Conservation (phyloP, 2,329 filamentous ascomycete genomes). For the Penicillium palitans region DNA sequence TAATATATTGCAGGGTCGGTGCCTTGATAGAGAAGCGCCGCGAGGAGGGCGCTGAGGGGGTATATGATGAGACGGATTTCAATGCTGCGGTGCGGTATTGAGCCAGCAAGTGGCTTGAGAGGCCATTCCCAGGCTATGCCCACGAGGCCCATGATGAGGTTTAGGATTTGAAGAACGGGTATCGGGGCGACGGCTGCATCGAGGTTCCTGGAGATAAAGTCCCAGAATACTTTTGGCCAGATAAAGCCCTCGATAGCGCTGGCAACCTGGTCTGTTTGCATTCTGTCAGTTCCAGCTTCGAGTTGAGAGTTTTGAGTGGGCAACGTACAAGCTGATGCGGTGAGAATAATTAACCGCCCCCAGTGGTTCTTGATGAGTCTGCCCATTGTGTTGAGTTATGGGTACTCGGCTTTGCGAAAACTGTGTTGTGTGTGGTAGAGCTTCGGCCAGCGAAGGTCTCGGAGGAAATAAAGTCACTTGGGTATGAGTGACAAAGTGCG, state of each 20-base stretch:
- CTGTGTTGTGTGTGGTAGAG: neutral
- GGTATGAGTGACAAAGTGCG: neutral
- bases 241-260: conserved; percentile 86
- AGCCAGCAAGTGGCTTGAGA: conserved; percentile 72
- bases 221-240: conserved; percentile 99
- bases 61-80: conserved; percentile 80
- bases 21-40: conserved; percentile 82
- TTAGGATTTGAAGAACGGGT: conserved; percentile 87
- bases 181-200: conserved; percentile 81
- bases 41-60: conserved; percentile 72
- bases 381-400: conserved; percentile 64
- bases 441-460: conserved; percentile 34
- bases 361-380: conserved; percentile 99
- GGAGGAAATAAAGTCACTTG: conserved; percentile 2
- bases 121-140: conserved; percentile 92
- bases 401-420: neutral
- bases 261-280: conserved; percentile 72
- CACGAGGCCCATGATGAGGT: conserved; percentile 75
- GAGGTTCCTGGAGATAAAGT: conserved; percentile 88
- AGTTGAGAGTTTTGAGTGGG: neutral
- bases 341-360: conserved; percentile 90
- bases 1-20: conserved; percentile 94
- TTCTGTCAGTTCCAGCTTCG: neutral
- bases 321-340: conserved; percentile 71
- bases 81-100: conserved; percentile 78